Evolutionary conservation across 805 yeast species (phyloP), one percentile per base, ranked within the genome.

Genomic region (Zygoascus flipseniorum): DNA sequence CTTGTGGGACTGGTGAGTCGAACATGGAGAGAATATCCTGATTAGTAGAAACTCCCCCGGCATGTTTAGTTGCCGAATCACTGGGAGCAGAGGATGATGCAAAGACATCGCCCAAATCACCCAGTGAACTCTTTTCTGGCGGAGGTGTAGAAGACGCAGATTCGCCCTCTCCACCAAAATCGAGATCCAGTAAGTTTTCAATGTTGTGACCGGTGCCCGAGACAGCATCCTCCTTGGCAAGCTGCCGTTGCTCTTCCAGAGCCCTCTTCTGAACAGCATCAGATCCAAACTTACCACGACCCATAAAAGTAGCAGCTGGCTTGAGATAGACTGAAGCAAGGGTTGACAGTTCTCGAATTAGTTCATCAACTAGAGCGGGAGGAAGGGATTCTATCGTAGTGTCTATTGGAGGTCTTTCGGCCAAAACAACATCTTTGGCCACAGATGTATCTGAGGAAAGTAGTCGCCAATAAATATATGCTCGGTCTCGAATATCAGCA

Each of bases 261-360:
- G 82, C 83, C 56, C 74, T 72, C 23, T 71, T 65, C 53, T 67
- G 70, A 28, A 72, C 70, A 10, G 69, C 73, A 28, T 69, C 74
- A n/a, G 71, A 59, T 52, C 74, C 74, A 59, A 59, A 70, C 55
- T 67, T 59, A 39, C 73, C 74, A 32, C 71, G 65, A 53, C 77
- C 77, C 58, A 82, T 72, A 62, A 85, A 85, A 35, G 81, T 74
- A 18, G 80, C 72, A 5, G 86, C 81, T 11, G 97, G 96, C 64
- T 85, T 85, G 69, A 86, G 95, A 64, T 88, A 88, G 1, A 93
- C 93, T 0, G 97, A 88, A 41, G 96, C 83, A 56, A 93, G 76
- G 8, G 93, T 85, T 2, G 95, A 83, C 53, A 92, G 70, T 65
- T 92, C 96, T n/a, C 72, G 65, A 31, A 92, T 64, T 49, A 93